Evolutionary conservation across 805 yeast genomes (phyloP), one percentile per base, ranked within the genome.

Genomic region (Teunomyces atbi): DNA sequence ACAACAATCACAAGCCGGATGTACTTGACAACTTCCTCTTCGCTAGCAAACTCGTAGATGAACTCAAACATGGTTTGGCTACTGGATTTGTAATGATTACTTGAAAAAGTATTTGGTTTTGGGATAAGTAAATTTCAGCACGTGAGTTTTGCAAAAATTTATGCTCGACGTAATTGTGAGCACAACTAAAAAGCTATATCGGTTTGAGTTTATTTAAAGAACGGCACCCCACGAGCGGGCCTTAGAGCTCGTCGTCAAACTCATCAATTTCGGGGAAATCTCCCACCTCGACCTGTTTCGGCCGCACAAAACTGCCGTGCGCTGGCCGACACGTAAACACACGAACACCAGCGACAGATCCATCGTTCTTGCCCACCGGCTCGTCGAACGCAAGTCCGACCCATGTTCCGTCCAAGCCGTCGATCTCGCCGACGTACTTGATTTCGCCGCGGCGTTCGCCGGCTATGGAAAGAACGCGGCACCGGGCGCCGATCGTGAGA

Each of bases 361-460:
- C 98, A 58, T 89, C 81, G 58, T 91, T 89, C 62, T 86, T 89
- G 4, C 98, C 98, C 6, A 78, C 77, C 0, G 97, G 92, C 54
- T 86, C 89, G 55, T 87, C 94, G 45, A 90, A 82, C 55, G 84
- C 87, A 3, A 92, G 78, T 0, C 97, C 98, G 26, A 87, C 77
- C 97, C 97, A 92, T 1, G 65, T 53, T 20, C 53, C 51, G 41
- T 81, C 83, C 41, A 90, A 77, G 33, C 76, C 81, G 0, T 79
- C 72, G 1, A 92, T 80, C 33, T 64, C 66, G 2, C 98, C 98
- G 11, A 90, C 68, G 57, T 67, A 92, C 47, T 74, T 69, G 23
- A 92, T 76, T n/a, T 73, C 66, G 2, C 97, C 98, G 32, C 86
- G 60, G 53, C 96, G 73, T 53, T 75, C 79, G 18, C 76, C 75